Base-by-base conservation (phyloP, 371 early-diverging fungal genomes). In the Lichtheimia hyalospora region DNA sequence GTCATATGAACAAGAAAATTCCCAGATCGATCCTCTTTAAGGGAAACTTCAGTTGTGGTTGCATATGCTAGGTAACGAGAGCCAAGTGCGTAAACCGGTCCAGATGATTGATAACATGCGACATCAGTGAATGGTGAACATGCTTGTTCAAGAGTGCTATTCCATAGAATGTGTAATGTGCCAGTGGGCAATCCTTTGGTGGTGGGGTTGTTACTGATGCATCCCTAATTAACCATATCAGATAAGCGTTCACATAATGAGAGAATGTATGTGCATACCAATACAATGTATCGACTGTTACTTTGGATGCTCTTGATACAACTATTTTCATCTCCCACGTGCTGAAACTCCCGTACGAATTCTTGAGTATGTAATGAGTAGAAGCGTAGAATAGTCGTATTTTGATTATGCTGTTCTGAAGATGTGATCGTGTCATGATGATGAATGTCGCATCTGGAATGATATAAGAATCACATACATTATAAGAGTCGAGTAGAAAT, bases 51-150 rank as follows among this genome's bases (percentile, higher is more conserved):
- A 21, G 66, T 64, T 23, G 73, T 82, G 2, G 86, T 86, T 7
- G 84, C 85, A 67, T 87, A 89, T 10, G 89, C 86, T 21, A 89
- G 59, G 43, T 83, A 75, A 28, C 89, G 64, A 15, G 83, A 67
- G 2, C 87, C 87, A 14, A 89, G 62, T 12, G 83, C 71, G 56
- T 87, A 85, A 2, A 83, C 69, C 16, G 82, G 80, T 1, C 64
- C 67, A 16, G 8, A 34, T 8, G 8, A 34, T 10, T 74, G 71
- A 50, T 73, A 65, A 49, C 62, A 76, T 3, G 34, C 34, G 10
- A 79, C 79, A 52, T 86, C 88, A 2, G 66, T 74, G 51, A 88
- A 60, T 2, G 73, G 69, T 8, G 34, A 34, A 8, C 34, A 8
- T 34, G 10, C 34, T 34, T 6, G 34, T 34, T 34, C 34, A 34